Evolutionary conservation across 169 alveolate genomes (phyloP).

Genomic region (Neospora caninum): DNA sequence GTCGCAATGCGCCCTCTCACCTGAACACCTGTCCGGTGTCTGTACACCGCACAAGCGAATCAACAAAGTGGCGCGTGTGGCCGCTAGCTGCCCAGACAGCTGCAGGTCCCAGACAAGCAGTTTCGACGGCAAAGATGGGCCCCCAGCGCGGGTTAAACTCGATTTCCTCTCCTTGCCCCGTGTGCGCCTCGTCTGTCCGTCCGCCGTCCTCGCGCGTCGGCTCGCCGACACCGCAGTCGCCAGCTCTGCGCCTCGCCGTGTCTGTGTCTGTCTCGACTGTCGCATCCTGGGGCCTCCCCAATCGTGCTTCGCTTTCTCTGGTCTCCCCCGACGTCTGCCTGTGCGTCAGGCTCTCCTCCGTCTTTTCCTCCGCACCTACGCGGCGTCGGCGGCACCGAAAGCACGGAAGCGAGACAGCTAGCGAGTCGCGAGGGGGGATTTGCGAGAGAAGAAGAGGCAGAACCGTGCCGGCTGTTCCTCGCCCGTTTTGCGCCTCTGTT

Average conservation of each 20-base stretch:
- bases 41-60: neutral
- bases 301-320: neutral
- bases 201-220: neutral
- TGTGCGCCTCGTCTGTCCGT: neutral
- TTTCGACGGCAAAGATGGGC: constrained; percentile 4
- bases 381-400: neutral
- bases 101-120: constrained; percentile 27
- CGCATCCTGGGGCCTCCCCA: neutral
- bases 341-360: neutral
- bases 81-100: constrained; percentile 34
- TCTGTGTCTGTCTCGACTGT: neutral
- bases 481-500: neutral
- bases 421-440: neutral
- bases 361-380: neutral
- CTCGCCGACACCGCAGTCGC: neutral
- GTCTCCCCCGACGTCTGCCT: neutral
- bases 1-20: neutral
- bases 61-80: neutral
- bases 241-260: neutral
- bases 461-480: neutral
- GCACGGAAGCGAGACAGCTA: neutral
- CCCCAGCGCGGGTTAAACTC: neutral
- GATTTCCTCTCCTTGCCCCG: neutral
- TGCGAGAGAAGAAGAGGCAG: neutral
- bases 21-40: constrained; percentile 31